Evolutionary conservation across 306 rosid genomes (phyloP).

Genomic region (Bauhinia variegata): DNA sequence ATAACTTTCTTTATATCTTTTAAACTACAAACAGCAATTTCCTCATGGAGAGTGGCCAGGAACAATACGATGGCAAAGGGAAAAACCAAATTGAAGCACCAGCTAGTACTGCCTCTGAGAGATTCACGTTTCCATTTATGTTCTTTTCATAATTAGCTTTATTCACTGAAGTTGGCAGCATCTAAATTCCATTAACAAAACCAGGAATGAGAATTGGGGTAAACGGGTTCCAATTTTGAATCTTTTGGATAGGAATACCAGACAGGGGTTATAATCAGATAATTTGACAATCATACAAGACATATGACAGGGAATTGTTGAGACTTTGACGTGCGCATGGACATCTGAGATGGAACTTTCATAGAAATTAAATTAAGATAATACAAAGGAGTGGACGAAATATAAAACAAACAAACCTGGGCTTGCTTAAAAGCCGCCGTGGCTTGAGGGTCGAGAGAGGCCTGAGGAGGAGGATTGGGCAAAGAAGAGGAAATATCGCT

Average conservation of each 20-base stretch:
- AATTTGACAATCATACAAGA: not conserved
- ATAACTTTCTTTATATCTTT: not conserved
- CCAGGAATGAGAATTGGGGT: not conserved
- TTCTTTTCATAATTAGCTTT: too few relatives aligned
- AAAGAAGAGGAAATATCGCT: slow-evolving; percentile 65
- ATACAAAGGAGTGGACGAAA: not conserved
- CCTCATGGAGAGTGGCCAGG: too few relatives aligned
- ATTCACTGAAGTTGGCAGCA: too few relatives aligned
- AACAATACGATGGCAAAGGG: too few relatives aligned
- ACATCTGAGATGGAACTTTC: too few relatives aligned
- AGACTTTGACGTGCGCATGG: not conserved
- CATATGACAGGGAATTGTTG: not conserved
- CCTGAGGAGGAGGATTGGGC: slow-evolving; percentile 68
- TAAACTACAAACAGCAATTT: too few relatives aligned
- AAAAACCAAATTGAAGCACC: too few relatives aligned
- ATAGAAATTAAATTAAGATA: not conserved
- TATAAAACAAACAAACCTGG: slow-evolving; percentile 51
- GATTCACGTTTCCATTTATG: too few relatives aligned
- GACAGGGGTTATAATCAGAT: not conserved
- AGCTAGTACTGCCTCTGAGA: too few relatives aligned
- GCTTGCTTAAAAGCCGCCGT: slow-evolving; percentile 93
- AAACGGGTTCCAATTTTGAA: not conserved
- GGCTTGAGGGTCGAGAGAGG: slow-evolving; percentile 77
- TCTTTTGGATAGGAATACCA: not conserved
- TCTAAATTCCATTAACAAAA: not conserved